Evolutionary conservation across 2,329 filamentous ascomycete species (phyloP).

Genomic region (Alternaria sp.): DNA sequence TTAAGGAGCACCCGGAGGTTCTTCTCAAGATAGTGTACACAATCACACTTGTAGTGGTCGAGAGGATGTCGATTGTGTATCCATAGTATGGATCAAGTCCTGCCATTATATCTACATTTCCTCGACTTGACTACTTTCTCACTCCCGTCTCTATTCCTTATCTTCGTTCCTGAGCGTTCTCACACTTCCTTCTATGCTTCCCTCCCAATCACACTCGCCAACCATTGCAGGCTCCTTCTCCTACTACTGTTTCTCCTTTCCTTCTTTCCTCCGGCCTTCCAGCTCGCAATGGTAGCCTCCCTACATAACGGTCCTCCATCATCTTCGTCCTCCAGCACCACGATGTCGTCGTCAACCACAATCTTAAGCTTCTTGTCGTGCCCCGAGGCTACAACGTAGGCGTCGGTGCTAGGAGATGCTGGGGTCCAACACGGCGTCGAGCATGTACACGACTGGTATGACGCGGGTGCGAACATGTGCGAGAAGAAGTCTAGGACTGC

Average conservation of each 20-base stretch:
- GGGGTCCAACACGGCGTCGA: constrained; percentile 11
- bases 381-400: not conserved
- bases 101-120: too few relatives aligned
- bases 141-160: too few relatives aligned
- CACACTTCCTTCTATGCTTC: not conserved
- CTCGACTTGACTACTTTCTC: too few relatives aligned
- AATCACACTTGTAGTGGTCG: too few relatives aligned
- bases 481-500: constrained; percentile 23
- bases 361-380: constrained; percentile 6
- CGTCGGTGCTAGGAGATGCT: not conserved
- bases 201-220: constrained; percentile 10
- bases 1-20: too few relatives aligned
- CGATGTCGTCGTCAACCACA: constrained; percentile 24
- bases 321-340: constrained; percentile 18
- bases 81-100: too few relatives aligned
- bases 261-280: constrained; percentile 21
- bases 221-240: constrained; percentile 23
- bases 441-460: constrained; percentile 23
- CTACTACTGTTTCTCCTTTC: constrained; percentile 14
- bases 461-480: constrained; percentile 26
- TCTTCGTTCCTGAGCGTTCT: too few relatives aligned
- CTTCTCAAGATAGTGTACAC: too few relatives aligned
- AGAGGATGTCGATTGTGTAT: too few relatives aligned
- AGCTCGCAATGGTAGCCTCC: constrained; percentile 31
- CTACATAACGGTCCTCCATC: constrained; percentile 36